These are phyloP conservation scores for Salvia sclarea DNA, from an alignment of 305 asterid genomes.

Conservation along the genomic window DNA sequence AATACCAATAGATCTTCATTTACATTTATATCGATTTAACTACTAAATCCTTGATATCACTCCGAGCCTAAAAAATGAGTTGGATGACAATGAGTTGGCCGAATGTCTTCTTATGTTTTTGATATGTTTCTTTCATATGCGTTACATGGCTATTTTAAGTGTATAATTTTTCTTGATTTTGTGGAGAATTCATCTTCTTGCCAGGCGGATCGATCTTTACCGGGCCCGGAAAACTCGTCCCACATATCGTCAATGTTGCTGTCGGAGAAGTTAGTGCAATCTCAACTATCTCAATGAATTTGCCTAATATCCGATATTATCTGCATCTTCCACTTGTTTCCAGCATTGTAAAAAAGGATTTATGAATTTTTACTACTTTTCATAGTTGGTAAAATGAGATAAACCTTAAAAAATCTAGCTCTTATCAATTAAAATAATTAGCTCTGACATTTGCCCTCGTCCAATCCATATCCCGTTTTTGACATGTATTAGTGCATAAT, in stretches of 20 bases:
- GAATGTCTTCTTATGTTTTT: background rate
- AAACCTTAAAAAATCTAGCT: background rate
- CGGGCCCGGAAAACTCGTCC: slow-evolving; percentile 24
- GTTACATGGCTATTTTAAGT: background rate
- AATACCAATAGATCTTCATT: background rate
- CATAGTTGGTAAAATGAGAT: background rate
- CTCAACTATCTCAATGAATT: slow-evolving; percentile 5
- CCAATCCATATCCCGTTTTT: background rate
- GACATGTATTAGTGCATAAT: background rate
- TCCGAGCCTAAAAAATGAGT: background rate
- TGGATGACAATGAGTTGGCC: background rate
- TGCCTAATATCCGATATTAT: background rate
- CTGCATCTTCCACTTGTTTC: slow-evolving; percentile 4
- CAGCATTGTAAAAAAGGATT: background rate
- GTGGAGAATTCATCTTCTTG: slow-evolving; percentile 24
- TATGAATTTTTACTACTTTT: background rate
- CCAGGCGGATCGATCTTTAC: slow-evolving; percentile 33
- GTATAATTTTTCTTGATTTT: slow-evolving; percentile 9
- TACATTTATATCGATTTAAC: background rate
- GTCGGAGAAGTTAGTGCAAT: slow-evolving; percentile 38
- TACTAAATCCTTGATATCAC: background rate
- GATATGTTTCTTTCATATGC: background rate
- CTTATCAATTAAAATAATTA: background rate
- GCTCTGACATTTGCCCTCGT: too few species aligned
- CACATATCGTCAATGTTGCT: slow-evolving; percentile 31